Conservation (phyloP, 1,284 basidiomycete species). For the Cystobasidium sp. region DNA sequence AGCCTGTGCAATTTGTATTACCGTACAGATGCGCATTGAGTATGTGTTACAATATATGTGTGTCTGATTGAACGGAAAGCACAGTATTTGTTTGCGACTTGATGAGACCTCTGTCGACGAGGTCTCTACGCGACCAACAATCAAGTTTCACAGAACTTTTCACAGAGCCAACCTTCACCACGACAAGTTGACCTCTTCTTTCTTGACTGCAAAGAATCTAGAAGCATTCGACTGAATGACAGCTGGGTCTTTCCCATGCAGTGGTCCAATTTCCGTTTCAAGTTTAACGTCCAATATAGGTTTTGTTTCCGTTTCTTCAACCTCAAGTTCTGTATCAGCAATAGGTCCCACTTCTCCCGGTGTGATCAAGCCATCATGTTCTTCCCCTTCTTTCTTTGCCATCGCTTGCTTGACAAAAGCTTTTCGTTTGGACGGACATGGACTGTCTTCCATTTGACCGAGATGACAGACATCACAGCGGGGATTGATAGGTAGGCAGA, state of each 20-base stretch:
- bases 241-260: neutral
- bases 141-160: no score
- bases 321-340: slow-evolving; percentile 20
- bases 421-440: slow-evolving; percentile 58
- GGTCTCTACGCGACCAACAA: no score
- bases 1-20: no score
- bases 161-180: no score
- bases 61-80: no score
- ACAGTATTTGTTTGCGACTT: no score
- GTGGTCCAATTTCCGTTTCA: slow-evolving; percentile 21
- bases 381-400: slow-evolving; percentile 39
- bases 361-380: neutral
- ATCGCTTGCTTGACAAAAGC: slow-evolving; percentile 43
- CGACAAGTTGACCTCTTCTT: slow-evolving; percentile 2
- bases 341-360: slow-evolving; percentile 17
- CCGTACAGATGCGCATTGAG: no score
- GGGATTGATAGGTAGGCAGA: slow-evolving; percentile 82
- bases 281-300: slow-evolving; percentile 31
- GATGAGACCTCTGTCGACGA: no score
- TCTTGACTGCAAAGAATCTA: slow-evolving; percentile 15
- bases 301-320: slow-evolving; percentile 31
- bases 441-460: slow-evolving; percentile 53
- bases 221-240: slow-evolving; percentile 3
- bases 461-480: slow-evolving; percentile 75
- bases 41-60: no score